A percentile compares a stretch with the other conserved stretches of the same genome.
Evolutionary conservation across 2,329 filamentous ascomycete genomes (phyloP).

Genomic region (Pleurostoma richardsiae): DNA sequence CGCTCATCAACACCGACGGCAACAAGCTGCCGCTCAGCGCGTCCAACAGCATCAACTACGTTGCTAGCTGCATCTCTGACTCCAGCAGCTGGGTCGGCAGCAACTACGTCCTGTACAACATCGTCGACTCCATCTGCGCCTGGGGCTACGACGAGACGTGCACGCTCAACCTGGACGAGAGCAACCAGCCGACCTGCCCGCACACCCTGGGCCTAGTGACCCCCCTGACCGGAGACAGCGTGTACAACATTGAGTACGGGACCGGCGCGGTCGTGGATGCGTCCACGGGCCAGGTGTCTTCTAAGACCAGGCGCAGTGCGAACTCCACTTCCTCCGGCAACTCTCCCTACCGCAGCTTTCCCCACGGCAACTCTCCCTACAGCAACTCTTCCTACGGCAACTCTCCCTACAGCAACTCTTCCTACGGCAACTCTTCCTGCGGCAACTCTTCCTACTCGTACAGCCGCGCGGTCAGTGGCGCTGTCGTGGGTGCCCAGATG

Average conservation of each 20-base stretch:
- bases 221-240: conserved; percentile 29
- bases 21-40: conserved; percentile 28
- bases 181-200: conserved; percentile 39
- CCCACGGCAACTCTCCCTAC: too few relatives aligned
- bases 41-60: conserved; percentile 47
- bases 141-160: conserved; percentile 41
- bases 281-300: conserved; percentile 7
- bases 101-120: conserved; percentile 46
- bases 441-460: too few relatives aligned
- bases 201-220: conserved; percentile 32
- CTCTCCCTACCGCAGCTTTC: too few relatives aligned
- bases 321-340: too few relatives aligned
- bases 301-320: too few relatives aligned
- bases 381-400: too few relatives aligned
- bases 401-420: too few relatives aligned
- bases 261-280: conserved; percentile 35
- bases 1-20: conserved; percentile 38
- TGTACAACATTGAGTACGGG: conserved; percentile 42
- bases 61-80: conserved; percentile 35
- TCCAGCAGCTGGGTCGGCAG: conserved; percentile 38
- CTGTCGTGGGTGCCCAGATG: too few relatives aligned
- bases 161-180: conserved; percentile 32
- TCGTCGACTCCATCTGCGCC: conserved; percentile 41
- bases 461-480: too few relatives aligned
- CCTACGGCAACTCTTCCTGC: too few relatives aligned